Percentiles rank a stretch among this genome's conserved stretches.
These are phyloP conservation scores for Metschnikowia bowlesiae DNA, from an alignment of 805 yeast genomes.

Conservation along the genomic window DNA sequence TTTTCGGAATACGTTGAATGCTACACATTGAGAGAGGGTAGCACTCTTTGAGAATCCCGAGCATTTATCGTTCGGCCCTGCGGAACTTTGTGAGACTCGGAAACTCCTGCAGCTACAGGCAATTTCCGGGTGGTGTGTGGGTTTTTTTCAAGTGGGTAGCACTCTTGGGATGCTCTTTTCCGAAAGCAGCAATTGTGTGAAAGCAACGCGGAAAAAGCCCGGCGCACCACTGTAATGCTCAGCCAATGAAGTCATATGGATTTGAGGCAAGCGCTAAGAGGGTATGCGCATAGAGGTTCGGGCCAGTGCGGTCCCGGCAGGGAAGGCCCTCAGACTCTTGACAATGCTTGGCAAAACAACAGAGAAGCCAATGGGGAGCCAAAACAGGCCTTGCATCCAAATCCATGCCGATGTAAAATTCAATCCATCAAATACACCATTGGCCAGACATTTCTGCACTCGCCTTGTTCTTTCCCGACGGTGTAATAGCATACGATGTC, in stretches of 20 bases:
- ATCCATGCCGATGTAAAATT: too few species aligned
- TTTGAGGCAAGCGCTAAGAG: conserved; percentile 4
- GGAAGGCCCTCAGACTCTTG: not conserved
- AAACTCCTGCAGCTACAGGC: not conserved
- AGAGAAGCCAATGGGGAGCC: not conserved
- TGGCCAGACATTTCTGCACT: not conserved
- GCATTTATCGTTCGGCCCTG: not conserved
- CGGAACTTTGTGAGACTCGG: not conserved
- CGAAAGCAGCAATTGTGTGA: not conserved
- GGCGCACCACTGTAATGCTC: conserved; percentile 13
- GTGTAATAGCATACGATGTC: not conserved
- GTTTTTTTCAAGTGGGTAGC: not conserved
- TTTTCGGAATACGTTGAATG: too few species aligned
- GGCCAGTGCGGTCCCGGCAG: conserved; percentile 2
- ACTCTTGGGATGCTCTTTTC: not conserved
- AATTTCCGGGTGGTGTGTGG: not conserved
- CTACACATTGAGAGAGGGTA: not conserved
- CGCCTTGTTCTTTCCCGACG: not conserved
- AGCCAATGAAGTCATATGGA: conserved; percentile 11
- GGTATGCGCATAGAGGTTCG: conserved; percentile 10
- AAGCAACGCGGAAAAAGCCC: conserved; percentile 1
- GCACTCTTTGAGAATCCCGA: not conserved
- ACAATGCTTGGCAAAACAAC: not conserved
- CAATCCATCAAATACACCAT: not conserved
- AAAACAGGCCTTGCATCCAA: not conserved